Conservation (phyloP, 2,329 filamentous ascomycete genomes). For the Aschersonia sp. region DNA sequence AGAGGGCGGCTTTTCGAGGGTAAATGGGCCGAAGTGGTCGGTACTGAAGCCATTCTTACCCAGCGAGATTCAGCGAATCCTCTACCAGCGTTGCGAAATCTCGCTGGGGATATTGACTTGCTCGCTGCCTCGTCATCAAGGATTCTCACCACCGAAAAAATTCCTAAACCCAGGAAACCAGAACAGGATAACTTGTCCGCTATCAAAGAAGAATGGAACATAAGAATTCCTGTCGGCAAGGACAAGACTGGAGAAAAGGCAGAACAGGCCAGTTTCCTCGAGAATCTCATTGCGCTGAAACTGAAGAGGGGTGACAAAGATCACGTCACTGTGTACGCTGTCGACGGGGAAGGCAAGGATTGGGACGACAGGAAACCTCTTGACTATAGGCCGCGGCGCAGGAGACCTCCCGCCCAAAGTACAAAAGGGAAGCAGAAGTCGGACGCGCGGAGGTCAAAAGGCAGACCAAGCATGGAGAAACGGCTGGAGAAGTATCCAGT, state of each 20-base stretch:
- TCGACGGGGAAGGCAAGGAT: conserved; percentile 25
- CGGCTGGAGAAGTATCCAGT: conserved; percentile 6
- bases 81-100: conserved; percentile 28
- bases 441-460: conserved; percentile 2
- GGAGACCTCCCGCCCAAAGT: conserved; percentile 3
- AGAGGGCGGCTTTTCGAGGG: conserved; percentile 66
- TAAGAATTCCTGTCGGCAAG: conserved; percentile 29
- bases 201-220: conserved; percentile 27
- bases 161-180: conserved; percentile 32
- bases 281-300: conserved; percentile 52
- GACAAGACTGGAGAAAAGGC: conserved; percentile 32
- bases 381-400: conserved; percentile 21
- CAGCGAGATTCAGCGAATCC: conserved; percentile 17
- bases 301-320: conserved; percentile 49
- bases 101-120: conserved; percentile 45
- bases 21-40: conserved; percentile 68
- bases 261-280: conserved; percentile 43
- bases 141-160: conserved; percentile 37
- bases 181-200: conserved; percentile 19
- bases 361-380: conserved; percentile 26
- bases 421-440: conserved; percentile 3
- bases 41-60: conserved; percentile 67
- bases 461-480: background rate
- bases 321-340: conserved; percentile 45
- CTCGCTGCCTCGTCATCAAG: conserved; percentile 53